These are phyloP conservation scores for Xylariomycetidae sp. DNA, from an alignment of 2,329 filamentous ascomycete species.

Conservation along the genomic window DNA sequence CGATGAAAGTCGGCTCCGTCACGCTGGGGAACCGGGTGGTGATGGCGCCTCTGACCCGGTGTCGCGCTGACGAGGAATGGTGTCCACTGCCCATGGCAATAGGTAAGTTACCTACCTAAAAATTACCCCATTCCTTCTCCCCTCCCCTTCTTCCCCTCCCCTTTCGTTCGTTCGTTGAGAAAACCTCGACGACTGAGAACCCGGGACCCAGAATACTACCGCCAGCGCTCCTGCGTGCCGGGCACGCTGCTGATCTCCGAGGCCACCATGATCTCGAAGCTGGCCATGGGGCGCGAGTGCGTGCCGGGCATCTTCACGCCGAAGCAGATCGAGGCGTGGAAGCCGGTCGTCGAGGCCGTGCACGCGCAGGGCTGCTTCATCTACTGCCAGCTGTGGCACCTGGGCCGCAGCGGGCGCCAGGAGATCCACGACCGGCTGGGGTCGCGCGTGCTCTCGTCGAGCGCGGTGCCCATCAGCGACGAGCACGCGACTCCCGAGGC, in stretches of 20 bases:
- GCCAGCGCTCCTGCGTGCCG: slow-evolving; percentile 29
- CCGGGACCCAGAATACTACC: slow-evolving; percentile 29
- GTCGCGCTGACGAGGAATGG: slow-evolving; percentile 39
- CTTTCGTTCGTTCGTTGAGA: too few species aligned
- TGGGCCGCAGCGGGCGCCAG: slow-evolving; percentile 48
- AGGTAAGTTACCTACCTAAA: slow-evolving; percentile 10
- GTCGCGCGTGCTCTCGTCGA: slow-evolving; percentile 43
- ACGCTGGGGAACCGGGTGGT: slow-evolving; percentile 40
- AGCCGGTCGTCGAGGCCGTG: slow-evolving; percentile 54
- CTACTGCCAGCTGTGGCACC: slow-evolving; percentile 61
- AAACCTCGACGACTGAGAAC: too few species aligned
- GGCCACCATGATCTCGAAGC: slow-evolving; percentile 46
- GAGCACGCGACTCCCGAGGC: slow-evolving; percentile 51
- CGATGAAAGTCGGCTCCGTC: slow-evolving; percentile 35
- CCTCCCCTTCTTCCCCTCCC: too few species aligned
- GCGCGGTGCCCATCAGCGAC: slow-evolving; percentile 39
- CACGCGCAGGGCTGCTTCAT: slow-evolving; percentile 59
- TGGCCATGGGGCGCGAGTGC: slow-evolving; percentile 40
- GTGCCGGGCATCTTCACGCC: slow-evolving; percentile 55
- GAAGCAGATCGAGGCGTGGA: slow-evolving; percentile 57
- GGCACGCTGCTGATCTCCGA: slow-evolving; percentile 52
- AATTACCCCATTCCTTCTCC: too few species aligned
- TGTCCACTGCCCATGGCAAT: slow-evolving; percentile 36
- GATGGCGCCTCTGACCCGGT: slow-evolving; percentile 45
- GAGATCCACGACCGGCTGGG: slow-evolving; percentile 34